phyloP scores from a whole-genome alignment of 345 rosid species.

The Salix viminalis region DNA sequence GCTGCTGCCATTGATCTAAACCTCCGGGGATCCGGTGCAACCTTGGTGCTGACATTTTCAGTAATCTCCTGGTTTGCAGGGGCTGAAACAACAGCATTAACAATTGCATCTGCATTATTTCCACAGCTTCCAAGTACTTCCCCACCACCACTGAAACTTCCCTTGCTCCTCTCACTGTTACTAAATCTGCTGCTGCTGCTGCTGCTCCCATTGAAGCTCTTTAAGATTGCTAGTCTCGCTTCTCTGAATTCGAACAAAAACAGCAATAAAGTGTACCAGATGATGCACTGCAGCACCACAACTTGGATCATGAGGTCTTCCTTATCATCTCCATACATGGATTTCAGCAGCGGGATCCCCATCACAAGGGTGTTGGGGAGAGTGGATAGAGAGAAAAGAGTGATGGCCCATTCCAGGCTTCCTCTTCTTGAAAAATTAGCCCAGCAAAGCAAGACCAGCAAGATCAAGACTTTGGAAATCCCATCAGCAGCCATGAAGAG shows the following conservation, averaged over 20 bases:
- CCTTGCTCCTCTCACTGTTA: no score
- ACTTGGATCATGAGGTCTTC: slow-evolving; percentile 19
- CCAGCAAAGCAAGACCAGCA: slow-evolving; percentile 11
- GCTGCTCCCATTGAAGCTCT: background rate
- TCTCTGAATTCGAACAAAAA: slow-evolving; percentile 25
- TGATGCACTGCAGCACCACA: slow-evolving; percentile 25
- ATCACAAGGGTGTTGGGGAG: slow-evolving; percentile 28
- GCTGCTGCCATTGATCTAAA: background rate
- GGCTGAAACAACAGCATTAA: background rate
- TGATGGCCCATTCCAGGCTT: slow-evolving; percentile 25
- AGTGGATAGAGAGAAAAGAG: slow-evolving; percentile 27
- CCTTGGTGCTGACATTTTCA: no score
- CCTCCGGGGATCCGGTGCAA: no score
- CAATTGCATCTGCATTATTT: background rate
- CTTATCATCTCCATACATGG: slow-evolving; percentile 27
- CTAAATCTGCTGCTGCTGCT: no score
- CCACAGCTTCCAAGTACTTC: background rate
- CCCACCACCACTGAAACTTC: no score
- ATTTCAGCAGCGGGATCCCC: slow-evolving; percentile 26
- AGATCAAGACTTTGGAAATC: slow-evolving; percentile 10
- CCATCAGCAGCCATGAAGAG: slow-evolving; percentile 23
- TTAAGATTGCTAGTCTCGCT: slow-evolving; percentile 3
- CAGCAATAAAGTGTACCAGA: slow-evolving; percentile 26
- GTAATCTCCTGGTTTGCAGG: no score
- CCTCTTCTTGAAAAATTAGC: slow-evolving; percentile 15